A percentile compares a stretch with the other conserved stretches of the same genome.
These are phyloP conservation scores for Glaciozyma antarctica DNA, from an alignment of 768 basidiomycete species.

Conservation along the genomic window DNA sequence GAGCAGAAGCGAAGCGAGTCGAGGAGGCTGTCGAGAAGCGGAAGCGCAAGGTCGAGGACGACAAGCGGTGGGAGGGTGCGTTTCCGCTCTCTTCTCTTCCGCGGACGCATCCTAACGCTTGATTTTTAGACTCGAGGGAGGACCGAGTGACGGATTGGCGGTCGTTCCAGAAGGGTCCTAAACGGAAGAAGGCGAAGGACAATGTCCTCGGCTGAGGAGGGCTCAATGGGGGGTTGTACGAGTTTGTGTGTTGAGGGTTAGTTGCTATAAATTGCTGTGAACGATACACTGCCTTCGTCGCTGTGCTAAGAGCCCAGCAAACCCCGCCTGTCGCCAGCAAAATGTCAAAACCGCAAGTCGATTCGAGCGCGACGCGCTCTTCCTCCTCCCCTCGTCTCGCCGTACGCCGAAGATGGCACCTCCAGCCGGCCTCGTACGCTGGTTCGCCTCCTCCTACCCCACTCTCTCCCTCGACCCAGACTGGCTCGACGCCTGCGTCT, in stretches of 20 bases:
- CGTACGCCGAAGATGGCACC: neutral
- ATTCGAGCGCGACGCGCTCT: too few species aligned
- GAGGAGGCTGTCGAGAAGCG: slow-evolving; percentile 67
- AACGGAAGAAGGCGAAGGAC: slow-evolving; percentile 25
- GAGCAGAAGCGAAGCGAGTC: slow-evolving; percentile 82
- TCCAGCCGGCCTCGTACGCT: slow-evolving; percentile 2
- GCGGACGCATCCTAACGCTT: neutral
- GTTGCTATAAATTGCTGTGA: too few species aligned
- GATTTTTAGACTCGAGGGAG: slow-evolving; percentile 29
- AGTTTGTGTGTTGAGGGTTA: neutral
- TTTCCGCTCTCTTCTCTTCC: slow-evolving; percentile 16
- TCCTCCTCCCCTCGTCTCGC: too few species aligned
- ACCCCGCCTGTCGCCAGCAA: too few species aligned
- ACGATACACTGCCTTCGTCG: too few species aligned
- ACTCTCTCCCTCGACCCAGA: slow-evolving; percentile 17
- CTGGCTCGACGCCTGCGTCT: slow-evolving; percentile 22
- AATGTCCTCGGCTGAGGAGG: slow-evolving; percentile 28
- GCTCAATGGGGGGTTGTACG: neutral
- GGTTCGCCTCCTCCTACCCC: slow-evolving; percentile 17
- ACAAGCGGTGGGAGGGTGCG: slow-evolving; percentile 79
- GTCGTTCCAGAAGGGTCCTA: slow-evolving; percentile 28
- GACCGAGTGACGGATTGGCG: slow-evolving; percentile 33
- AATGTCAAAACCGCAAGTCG: too few species aligned
- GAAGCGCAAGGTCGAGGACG: slow-evolving; percentile 83
- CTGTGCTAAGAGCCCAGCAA: too few species aligned